Percentiles rank a stretch among this genome's conserved stretches.
phyloP scores from a whole-genome alignment of 2,329 filamentous ascomycete genomes.

The Catunica adiposa region DNA sequence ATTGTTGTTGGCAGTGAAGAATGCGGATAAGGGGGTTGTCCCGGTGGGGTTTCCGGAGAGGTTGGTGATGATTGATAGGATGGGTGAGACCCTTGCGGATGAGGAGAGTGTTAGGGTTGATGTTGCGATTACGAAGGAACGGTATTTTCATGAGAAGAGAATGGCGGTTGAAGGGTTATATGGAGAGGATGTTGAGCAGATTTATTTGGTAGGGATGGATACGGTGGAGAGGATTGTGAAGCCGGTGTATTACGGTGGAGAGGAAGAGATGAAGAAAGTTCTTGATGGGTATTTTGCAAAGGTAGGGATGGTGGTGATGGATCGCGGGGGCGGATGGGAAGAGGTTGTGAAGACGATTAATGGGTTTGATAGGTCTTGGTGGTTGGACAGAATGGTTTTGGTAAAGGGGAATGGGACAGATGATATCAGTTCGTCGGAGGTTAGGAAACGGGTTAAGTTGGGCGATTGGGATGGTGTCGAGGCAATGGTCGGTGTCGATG shows the following conservation, averaged over 20 bases:
- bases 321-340: slow-evolving; percentile 27
- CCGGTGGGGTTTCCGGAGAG: slow-evolving; percentile 52
- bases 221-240: slow-evolving; percentile 57
- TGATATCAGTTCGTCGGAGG: slow-evolving; percentile 26
- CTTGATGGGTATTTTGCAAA: slow-evolving; percentile 51
- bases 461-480: slow-evolving; percentile 31
- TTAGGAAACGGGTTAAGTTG: slow-evolving; percentile 25
- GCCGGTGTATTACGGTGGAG: slow-evolving; percentile 47
- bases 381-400: slow-evolving; percentile 44
- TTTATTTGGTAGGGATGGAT: slow-evolving; percentile 61
- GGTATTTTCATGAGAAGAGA: slow-evolving; percentile 62
- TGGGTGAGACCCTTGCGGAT: slow-evolving; percentile 56
- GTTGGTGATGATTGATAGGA: slow-evolving; percentile 53
- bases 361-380: slow-evolving; percentile 22
- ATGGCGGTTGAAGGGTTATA: slow-evolving; percentile 31
- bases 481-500: slow-evolving; percentile 37
- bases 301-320: slow-evolving; percentile 28
- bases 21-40: slow-evolving; percentile 49
- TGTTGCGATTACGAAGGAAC: slow-evolving; percentile 52
- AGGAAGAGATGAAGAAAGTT: slow-evolving; percentile 16
- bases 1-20: slow-evolving; percentile 44
- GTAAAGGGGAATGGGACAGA: slow-evolving; percentile 26
- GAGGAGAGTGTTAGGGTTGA: slow-evolving; percentile 43
- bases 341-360: slow-evolving; percentile 23
- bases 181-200: slow-evolving; percentile 32